Conservation (phyloP, 768 basidiomycete species). For the Boletus rufocinnamomeus region DNA sequence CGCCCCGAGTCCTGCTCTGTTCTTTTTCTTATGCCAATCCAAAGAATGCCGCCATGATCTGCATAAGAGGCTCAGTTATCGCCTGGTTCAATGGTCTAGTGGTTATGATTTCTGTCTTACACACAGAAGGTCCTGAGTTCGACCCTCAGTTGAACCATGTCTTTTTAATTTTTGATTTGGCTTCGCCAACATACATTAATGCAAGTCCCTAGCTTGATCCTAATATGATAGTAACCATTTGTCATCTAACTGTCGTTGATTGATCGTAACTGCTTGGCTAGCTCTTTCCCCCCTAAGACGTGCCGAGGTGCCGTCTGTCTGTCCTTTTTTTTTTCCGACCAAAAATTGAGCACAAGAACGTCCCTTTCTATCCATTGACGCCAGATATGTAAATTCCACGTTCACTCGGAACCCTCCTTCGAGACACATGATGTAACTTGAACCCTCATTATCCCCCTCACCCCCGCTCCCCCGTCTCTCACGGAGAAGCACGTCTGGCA, state of each 20-base stretch:
- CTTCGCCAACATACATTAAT: neutral
- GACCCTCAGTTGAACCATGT: slow-evolving; percentile 48
- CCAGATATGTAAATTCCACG: neutral
- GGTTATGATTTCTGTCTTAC: slow-evolving; percentile 60
- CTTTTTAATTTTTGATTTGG: slow-evolving; percentile 16
- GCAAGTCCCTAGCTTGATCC: neutral
- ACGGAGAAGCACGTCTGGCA: neutral
- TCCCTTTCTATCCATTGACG: neutral
- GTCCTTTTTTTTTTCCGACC: neutral
- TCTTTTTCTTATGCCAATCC: neutral
- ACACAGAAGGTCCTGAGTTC: slow-evolving; percentile 44
- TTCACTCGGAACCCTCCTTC: neutral
- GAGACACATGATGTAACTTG: neutral
- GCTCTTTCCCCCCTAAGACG: neutral
- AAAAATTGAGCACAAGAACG: neutral
- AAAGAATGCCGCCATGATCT: neutral
- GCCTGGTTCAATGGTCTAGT: slow-evolving; percentile 57
- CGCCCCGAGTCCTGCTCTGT: neutral
- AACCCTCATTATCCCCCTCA: neutral
- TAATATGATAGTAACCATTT: no score
- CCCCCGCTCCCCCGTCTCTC: neutral
- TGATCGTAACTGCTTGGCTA: neutral
- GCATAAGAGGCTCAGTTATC: rapidly evolving
- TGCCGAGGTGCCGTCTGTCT: neutral
- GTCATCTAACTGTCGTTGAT: neutral